Base-by-base conservation (phyloP, 2,329 filamentous ascomycete species). In the Fusarium sp. region DNA sequence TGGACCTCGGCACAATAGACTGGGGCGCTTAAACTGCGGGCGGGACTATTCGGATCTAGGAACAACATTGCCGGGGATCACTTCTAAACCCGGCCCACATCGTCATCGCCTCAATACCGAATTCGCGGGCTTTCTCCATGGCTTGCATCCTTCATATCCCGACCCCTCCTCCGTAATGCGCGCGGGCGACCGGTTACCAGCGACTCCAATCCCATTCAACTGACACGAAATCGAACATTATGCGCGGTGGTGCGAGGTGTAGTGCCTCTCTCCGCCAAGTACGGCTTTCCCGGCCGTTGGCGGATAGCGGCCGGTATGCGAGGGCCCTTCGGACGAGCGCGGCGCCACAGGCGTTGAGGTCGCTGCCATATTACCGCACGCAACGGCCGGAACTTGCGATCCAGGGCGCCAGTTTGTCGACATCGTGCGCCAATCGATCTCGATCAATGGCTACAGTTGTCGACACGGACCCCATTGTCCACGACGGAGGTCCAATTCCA, bases 401-500 rank as follows among this genome's bases (percentile, higher is more conserved):
- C 2, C 52, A 56, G 56, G 62, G 52, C 27, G 64, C 65, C 35
- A 52, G 60, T 16, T 30, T 65, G 37, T 69, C 70, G 25, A 71
- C 66, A 30, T 58, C 67, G 50, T 73, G 70, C 8, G 30, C 34
- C 10, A 64, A 61, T 30, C 65, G 64, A 25, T 64, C 63, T 18
- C 78, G 80, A 37, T 72, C 77, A 63, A 72, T 83, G 72, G 80
- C 81, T 25, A 83, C 81, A 7, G 78, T 78, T 37, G 77, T 75
- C 27, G 72, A 72, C 16, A 58, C 61, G 23, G 76, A 75, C 30
- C 70, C 73, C 68, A 32, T 35, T 43, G 56, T 69, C 7, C 83
- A 85, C 56, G 80, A 83, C 48, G 81, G 86, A 71, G 95, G 95
- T 0, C 97, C 97, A 3, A 88, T 98, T 79, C 89, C 92, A 74